Base-by-base conservation (phyloP, 768 basidiomycete species). In the Suillus plorans region DNA sequence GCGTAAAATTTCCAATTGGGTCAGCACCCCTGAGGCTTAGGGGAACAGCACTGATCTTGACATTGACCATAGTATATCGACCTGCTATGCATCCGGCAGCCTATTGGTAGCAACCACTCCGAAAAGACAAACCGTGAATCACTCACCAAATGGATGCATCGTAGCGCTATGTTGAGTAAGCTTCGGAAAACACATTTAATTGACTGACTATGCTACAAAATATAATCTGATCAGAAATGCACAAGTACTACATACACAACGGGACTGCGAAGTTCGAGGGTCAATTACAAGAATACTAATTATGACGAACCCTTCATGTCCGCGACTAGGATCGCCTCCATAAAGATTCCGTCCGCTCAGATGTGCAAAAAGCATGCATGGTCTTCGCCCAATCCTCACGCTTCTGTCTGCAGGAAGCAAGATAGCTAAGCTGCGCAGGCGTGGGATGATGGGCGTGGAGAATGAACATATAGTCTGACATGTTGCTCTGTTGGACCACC, bases 391-490 rank as follows among this genome's bases (percentile, higher is more conserved):
- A 77, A 1, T 53, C 69, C 28, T 73, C 67, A 20, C 72, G 68
- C 1, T 58, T 64, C 5, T 10, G 39, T 39, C 45, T 68, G 6
- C 69, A 60, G 10, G 53, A 58, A 4, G 64, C 64, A 1, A 77
- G 28, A 37, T 69, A 72, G 28, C 73, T 69, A 2, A 85, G 67
- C 69, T 88, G 86, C 2, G 69, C 70, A 7, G 53, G 66, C 6
- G 84, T 86, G 4, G 87, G 87, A 42, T 69, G 74, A 70, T 88
- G 86, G 1, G 76, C 79, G 58, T 81, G 80, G 4, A 88, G 72
- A 28, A 84, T 75, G 57, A 86, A 77, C 28, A 79, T 70, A 64
- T 83, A 81, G 39, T 77, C 72, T 7, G 81, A 80, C 73, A 85
- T 72, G 68, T 83, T 81, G n/a, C 70, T 72, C 34, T 68, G 71